Evolutionary conservation across 2,329 filamentous ascomycete species (phyloP).

Genomic region (Colletotrichum camelliae): DNA sequence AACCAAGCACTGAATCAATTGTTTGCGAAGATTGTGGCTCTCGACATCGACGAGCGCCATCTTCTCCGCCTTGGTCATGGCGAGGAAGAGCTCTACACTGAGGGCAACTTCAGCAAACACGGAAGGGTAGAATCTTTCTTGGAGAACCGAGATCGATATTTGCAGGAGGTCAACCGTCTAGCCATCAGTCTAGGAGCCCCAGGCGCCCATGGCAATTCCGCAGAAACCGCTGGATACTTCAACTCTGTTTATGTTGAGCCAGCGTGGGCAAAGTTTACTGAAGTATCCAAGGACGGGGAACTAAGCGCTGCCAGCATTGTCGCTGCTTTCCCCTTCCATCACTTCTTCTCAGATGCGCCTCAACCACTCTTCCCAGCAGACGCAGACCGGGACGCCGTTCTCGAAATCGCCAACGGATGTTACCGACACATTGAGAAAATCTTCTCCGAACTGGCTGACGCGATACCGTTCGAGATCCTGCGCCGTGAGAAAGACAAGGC

Average conservation of each 20-base stretch:
- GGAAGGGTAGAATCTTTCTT: slow-evolving; percentile 95
- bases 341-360: slow-evolving; percentile 86
- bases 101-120: slow-evolving; percentile 89
- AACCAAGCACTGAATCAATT: slow-evolving; percentile 98
- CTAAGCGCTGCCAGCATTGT: slow-evolving; percentile 67
- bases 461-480: slow-evolving; percentile 93
- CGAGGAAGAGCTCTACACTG: slow-evolving; percentile 89
- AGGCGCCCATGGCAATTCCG: slow-evolving; percentile 94
- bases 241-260: slow-evolving; percentile 90
- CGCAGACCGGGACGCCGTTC: slow-evolving; percentile 66
- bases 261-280: slow-evolving; percentile 84
- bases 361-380: slow-evolving; percentile 80
- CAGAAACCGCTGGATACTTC: slow-evolving; percentile 97
- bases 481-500: slow-evolving; percentile 89
- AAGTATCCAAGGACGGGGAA: slow-evolving; percentile 57
- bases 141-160: slow-evolving; percentile 79
- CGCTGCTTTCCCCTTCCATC: slow-evolving; percentile 82
- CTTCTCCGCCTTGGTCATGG: slow-evolving; percentile 91
- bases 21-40: slow-evolving; percentile 95
- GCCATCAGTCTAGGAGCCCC: slow-evolving; percentile 85
- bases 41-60: slow-evolving; percentile 96
- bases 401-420: slow-evolving; percentile 84
- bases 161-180: slow-evolving; percentile 85
- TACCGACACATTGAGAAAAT: slow-evolving; percentile 88
- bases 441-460: slow-evolving; percentile 90